Evolutionary conservation across 805 yeast species (phyloP).

Genomic region (Yamadazyma philogaea): DNA sequence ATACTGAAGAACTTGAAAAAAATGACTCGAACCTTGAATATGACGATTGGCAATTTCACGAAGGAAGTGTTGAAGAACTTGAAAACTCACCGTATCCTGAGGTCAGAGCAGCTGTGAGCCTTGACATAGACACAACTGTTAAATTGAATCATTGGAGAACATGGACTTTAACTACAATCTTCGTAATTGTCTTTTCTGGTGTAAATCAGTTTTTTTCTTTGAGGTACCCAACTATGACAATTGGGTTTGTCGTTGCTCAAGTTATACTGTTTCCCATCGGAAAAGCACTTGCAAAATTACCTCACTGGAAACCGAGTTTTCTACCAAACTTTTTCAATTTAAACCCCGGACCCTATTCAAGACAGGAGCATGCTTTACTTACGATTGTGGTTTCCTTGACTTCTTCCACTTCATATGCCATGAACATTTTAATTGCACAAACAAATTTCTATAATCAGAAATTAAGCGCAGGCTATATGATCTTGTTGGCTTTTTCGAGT

Average conservation of each 20-base stretch:
- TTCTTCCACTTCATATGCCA: constrained; percentile 38
- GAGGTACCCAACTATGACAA: constrained; percentile 50
- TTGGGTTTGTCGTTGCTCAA: constrained; percentile 52
- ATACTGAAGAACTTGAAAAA: no score
- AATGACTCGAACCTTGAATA: constrained; percentile 1
- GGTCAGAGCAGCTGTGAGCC: constrained; percentile 59
- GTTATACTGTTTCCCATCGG: constrained; percentile 61
- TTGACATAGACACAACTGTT: constrained; percentile 46
- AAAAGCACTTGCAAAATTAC: constrained; percentile 39
- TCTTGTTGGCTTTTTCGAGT: constrained; percentile 35
- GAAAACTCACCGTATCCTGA: constrained; percentile 53
- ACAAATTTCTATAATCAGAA: constrained; percentile 37
- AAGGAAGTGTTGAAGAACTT: constrained; percentile 30
- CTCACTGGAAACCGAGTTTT: constrained; percentile 18
- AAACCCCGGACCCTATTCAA: constrained; percentile 20
- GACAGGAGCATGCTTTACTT: constrained; percentile 18
- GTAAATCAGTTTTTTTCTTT: constrained; percentile 56
- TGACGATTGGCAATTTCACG: constrained; percentile 30
- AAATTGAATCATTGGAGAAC: constrained; percentile 52
- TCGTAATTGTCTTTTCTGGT: constrained; percentile 53
- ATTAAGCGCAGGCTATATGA: constrained; percentile 19
- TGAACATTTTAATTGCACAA: constrained; percentile 52
- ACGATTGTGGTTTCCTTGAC: constrained; percentile 12
- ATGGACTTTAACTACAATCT: constrained; percentile 46
- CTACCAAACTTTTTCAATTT: constrained; percentile 4